Evolutionary conservation across 495 filamentous ascomycete genomes (phyloP).

Genomic region (Sordaria brevicollis): DNA sequence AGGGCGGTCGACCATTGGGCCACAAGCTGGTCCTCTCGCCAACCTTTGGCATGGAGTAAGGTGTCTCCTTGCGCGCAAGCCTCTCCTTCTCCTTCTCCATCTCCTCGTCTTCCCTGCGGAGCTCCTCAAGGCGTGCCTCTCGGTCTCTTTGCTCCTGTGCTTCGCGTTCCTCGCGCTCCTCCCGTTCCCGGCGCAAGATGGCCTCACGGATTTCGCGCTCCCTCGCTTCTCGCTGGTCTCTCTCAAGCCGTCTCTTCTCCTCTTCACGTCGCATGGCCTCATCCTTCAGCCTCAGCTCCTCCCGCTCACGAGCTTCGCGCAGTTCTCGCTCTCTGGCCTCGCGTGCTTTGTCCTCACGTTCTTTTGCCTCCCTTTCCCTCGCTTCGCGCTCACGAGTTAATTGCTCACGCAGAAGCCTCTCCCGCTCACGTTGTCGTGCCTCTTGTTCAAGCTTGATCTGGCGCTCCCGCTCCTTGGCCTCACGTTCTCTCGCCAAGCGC

Average conservation of each 20-base stretch:
- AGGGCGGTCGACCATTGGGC: conserved; percentile 35
- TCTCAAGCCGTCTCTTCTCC: conserved; percentile 29
- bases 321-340: neutral
- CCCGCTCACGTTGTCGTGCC: conserved; percentile 18
- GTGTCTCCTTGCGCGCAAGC: conserved; percentile 26
- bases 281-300: conserved; percentile 2
- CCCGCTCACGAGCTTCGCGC: neutral
- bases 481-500: conserved; percentile 34
- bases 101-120: conserved; percentile 12
- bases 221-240: conserved; percentile 18
- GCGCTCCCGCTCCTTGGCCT: conserved; percentile 21
- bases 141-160: conserved; percentile 33
- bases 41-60: conserved; percentile 42
- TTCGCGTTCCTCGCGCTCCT: conserved; percentile 19
- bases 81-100: conserved; percentile 20
- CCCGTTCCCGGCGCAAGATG: conserved; percentile 33
- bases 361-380: conserved; percentile 24
- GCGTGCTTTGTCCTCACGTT: conserved; percentile 26
- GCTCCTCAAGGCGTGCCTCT: conserved; percentile 14
- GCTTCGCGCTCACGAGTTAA: conserved; percentile 31
- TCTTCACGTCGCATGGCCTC: conserved; percentile 11
- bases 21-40: conserved; percentile 49
- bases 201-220: conserved; percentile 20
- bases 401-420: conserved; percentile 24
- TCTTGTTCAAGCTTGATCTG: conserved; percentile 10